Conservation (phyloP, 2,329 filamentous ascomycete species). For the Fusarium mexicanum region DNA sequence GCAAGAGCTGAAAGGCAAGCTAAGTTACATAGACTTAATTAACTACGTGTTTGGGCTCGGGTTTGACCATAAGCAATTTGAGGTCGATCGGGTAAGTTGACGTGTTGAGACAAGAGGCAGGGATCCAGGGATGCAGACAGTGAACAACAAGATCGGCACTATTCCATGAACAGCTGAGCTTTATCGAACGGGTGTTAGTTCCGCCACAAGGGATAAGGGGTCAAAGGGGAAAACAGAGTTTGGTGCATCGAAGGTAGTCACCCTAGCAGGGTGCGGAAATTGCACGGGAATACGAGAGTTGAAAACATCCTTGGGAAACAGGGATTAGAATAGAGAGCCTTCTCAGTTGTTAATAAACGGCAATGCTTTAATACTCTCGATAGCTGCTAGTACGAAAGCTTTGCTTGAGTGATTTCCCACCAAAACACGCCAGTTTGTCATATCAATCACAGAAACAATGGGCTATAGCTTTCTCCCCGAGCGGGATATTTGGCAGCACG, state of each 20-base stretch:
- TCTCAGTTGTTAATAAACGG: neutral
- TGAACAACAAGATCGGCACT: neutral
- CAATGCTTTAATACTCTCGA: neutral
- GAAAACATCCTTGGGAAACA: fast-evolving
- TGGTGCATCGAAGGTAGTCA: fast-evolving
- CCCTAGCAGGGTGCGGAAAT: neutral
- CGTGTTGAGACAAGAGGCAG: neutral
- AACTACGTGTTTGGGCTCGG: neutral
- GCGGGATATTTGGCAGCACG: slow-evolving; percentile 73
- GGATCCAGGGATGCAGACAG: neutral
- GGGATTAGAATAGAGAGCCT: neutral
- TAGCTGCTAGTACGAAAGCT: fast-evolving
- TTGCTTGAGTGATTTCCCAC: fast-evolving
- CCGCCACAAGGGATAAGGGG: neutral
- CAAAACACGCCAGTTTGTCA: fast-evolving
- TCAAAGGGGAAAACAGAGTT: neutral
- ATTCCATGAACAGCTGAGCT: fast-evolving
- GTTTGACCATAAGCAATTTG: neutral
- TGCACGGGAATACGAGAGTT: fast-evolving
- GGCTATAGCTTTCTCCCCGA: neutral
- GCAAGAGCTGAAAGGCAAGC: neutral
- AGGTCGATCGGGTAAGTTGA: neutral
- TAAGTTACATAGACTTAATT: neutral
- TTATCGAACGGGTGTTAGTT: neutral
- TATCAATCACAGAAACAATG: neutral